These are phyloP conservation scores for Tuber melanosporum DNA, from an alignment of 495 filamentous ascomycete genomes.

Conservation along the genomic window DNA sequence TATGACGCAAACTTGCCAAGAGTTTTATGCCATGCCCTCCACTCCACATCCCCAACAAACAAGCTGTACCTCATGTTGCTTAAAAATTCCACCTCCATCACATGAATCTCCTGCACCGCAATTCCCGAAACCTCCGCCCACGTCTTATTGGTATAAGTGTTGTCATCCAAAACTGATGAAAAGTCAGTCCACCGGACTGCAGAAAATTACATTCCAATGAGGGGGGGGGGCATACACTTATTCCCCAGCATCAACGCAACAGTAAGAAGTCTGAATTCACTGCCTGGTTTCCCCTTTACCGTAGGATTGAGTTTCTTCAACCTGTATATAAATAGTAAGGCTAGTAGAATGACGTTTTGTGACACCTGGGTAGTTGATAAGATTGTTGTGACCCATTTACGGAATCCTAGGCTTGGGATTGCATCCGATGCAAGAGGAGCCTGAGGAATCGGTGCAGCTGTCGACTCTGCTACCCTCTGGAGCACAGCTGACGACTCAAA, in stretches of 20 bases:
- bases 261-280: constrained; percentile 90
- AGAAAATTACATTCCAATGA: constrained; percentile 12
- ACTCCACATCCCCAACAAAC: constrained; percentile 66
- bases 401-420: constrained; percentile 68
- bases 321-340: constrained; percentile 86
- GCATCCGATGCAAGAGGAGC: constrained; percentile 61
- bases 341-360: constrained; percentile 88
- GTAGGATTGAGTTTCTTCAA: constrained; percentile 81
- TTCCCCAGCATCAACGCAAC: constrained; percentile 98
- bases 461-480: constrained; percentile 61
- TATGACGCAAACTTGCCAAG: constrained; percentile 72
- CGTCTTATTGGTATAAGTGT: constrained; percentile 99
- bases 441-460: constrained; percentile 47
- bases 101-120: constrained; percentile 87
- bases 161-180: constrained; percentile 78
- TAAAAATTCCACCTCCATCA: constrained; percentile 99
- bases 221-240: constrained; percentile 63
- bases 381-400: constrained; percentile 88
- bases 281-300: constrained; percentile 84
- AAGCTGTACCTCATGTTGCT: constrained; percentile 97
- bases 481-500: constrained; percentile 82
- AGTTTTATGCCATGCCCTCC: constrained; percentile 77
- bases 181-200: constrained; percentile 9
- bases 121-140: constrained; percentile 99
- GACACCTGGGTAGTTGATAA: constrained; percentile 93